phyloP scores from a whole-genome alignment of 2,329 filamentous ascomycete genomes.

The Apiospora hydei region DNA sequence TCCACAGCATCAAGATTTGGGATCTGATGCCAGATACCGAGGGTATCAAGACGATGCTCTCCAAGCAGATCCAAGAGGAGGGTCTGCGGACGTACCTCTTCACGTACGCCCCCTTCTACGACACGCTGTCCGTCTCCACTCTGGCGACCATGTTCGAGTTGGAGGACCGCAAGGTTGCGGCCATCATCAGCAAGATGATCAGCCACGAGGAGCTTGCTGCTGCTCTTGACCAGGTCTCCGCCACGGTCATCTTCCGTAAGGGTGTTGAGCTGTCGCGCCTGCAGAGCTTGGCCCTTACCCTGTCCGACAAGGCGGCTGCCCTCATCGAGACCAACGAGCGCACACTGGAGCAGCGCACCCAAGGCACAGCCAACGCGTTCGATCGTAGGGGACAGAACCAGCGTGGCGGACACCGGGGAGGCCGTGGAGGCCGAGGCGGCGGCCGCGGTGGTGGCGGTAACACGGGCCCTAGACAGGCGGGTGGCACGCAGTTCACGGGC shows the following conservation, averaged over 20 bases:
- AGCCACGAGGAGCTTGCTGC: slow-evolving; percentile 97
- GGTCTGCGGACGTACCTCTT: slow-evolving; percentile 98
- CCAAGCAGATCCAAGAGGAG: slow-evolving; percentile 98
- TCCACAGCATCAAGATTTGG: slow-evolving; percentile 99
- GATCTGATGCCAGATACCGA: slow-evolving; percentile 93
- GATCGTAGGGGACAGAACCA: slow-evolving; percentile 85
- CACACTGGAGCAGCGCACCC: slow-evolving; percentile 94
- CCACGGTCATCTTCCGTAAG: slow-evolving; percentile 98
- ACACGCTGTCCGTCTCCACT: slow-evolving; percentile 87
- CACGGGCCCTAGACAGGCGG: slow-evolving; percentile 71
- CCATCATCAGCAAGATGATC: slow-evolving; percentile 98
- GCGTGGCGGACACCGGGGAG: slow-evolving; percentile 65
- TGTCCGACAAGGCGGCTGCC: slow-evolving; percentile 94
- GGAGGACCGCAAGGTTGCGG: slow-evolving; percentile 86
- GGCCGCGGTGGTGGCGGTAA: slow-evolving; percentile 47
- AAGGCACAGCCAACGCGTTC: slow-evolving; percentile 94
- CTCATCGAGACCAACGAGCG: slow-evolving; percentile 98
- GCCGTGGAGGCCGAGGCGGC: slow-evolving; percentile 46
- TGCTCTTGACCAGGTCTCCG: slow-evolving; percentile 96
- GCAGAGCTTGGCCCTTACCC: slow-evolving; percentile 90
- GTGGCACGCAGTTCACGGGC: slow-evolving; percentile 82
- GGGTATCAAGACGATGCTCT: slow-evolving; percentile 96
- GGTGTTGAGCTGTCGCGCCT: slow-evolving; percentile 96
- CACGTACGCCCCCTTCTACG: slow-evolving; percentile 99
- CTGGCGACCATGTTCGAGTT: slow-evolving; percentile 96